Evolutionary conservation across 129 eudicot genomes (phyloP), one percentile per base, ranked within the genome.

Genomic region (Dittrichia graveolens): DNA sequence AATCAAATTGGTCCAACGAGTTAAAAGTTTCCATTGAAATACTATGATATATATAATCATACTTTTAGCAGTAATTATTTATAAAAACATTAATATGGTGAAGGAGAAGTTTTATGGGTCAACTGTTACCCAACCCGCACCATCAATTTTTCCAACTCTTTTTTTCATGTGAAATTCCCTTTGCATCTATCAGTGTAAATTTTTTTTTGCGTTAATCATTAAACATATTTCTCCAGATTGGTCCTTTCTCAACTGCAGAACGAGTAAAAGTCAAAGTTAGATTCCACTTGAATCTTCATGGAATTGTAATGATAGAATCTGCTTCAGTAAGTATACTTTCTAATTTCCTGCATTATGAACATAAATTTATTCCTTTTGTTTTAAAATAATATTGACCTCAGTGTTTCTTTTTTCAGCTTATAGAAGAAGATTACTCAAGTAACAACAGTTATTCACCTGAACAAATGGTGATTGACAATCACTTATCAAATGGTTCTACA

Each of bases 271-370:
- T 95, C 7, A 95, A 95, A 85, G 87, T 91, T 46, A 88, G 66
- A 88, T 83, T 89, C 70, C 74, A 73, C 45, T 79, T 95, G 74
- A 91, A 86, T 70, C 82, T 91, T 70, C 88, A 91, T 57, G 99
- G 99, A 41, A 80, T 86, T 71, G 88, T 95, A 50, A 79, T 78
- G 5, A 65, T 91, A 73, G 91, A 81, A 41, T 82, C 90, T 12
- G 99, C 97, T 61, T 79, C 84, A 13, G 99, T 95, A 86, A 83
- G 96, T 78, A 59, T 79, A 67, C 41, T 10, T 61, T 71, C 34
- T 68, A 56, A 4, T 46, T 56, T 2, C 48, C 9, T 34, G 10
- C 8, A 43, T 35, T 14, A 62, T 43, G 2, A 75, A 18, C n/a
- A 50, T 47, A 11, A 34, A 11, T 47, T 50, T 63, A 46, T 7